phyloP scores from a whole-genome alignment of 192 early-diverging fungal species.

The Coemansia sp. region DNA sequence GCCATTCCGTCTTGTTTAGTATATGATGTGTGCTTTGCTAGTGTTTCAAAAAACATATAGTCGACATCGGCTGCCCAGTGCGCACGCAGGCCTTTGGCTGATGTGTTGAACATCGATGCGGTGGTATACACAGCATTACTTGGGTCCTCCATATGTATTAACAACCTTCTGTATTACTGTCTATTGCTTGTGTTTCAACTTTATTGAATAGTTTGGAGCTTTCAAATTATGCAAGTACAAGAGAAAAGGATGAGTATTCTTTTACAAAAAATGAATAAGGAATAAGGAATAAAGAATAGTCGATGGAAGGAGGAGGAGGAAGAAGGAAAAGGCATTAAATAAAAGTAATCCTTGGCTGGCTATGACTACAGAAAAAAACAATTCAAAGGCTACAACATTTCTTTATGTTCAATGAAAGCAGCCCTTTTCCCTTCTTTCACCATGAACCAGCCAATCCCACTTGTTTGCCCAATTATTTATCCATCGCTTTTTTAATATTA shows the following conservation, averaged over 20 bases:
- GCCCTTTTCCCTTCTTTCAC: too few species aligned
- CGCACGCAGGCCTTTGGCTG: constrained; percentile 5
- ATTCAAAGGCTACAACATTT: too few species aligned
- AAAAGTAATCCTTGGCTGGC: too few species aligned
- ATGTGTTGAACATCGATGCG: background rate
- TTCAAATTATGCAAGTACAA: background rate
- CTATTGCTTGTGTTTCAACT: background rate
- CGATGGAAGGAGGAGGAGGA: too few species aligned
- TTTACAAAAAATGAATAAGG: background rate
- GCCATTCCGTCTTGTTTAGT: constrained; percentile 12
- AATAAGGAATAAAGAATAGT: background rate
- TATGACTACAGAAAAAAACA: too few species aligned
- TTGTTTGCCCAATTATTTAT: too few species aligned
- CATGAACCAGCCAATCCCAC: too few species aligned
- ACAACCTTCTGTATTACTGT: background rate
- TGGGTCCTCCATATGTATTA: background rate
- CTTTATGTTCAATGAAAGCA: too few species aligned
- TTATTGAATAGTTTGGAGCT: background rate
- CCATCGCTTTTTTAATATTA: too few species aligned
- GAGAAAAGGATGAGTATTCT: background rate
- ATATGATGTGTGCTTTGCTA: constrained; percentile 31
- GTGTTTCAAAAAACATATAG: constrained; percentile 22
- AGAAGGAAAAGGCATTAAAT: too few species aligned
- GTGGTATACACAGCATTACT: background rate
- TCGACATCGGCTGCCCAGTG: constrained; percentile 19